Evolutionary conservation across 1,139 yeast genomes (phyloP), one percentile per base, ranked within the genome.

Genomic region (Taiozyma sp.): DNA sequence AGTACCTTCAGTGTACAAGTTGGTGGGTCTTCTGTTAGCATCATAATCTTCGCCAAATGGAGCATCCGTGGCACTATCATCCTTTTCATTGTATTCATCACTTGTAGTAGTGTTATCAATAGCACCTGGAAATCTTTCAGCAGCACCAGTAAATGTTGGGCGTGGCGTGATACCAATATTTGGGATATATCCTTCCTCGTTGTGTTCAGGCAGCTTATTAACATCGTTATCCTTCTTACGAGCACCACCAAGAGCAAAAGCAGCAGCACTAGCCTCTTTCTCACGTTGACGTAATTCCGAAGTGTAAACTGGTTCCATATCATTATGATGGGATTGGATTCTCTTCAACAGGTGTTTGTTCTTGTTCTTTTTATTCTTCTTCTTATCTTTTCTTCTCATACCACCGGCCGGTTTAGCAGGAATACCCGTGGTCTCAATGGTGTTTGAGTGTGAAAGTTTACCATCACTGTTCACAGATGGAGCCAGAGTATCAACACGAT

Each of bases 401-500:
- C 93, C 95, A 43, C 95, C 95, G 2, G 88, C 88, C 2, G 95
- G 93, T 57, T 82, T 77, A n/a, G 80, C 86, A 45, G 84, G 82
- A 24, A 79, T 68, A 26, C 89, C 88, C 61, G 83, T 79, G 0
- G 88, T 83, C 64, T 81, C 86, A 21, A 81, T 68, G 1, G 82
- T 62, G 46, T 54, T 51, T 19, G 59, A 55, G 37, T 63, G 66
- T 0, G 57, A 53, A 21, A 60, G 47, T 35, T 41, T 48, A 16
- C 51, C 51, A 21, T 40, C 48, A 24, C 21, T 30, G 7, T 29
- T 22, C 3, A 42, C 26, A 6, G 67, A 56, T 13, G 71, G 68
- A 14, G 73, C 79, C 57, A 73, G 73, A 0, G 95, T 86, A 62
- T 88, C 96, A 45, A 88, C 79, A 63, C 95, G 77, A 56, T 84